Percentiles rank a stretch among this genome's conserved stretches.
phyloP scores from a whole-genome alignment of 2,329 filamentous ascomycete genomes.

The Clarireedia homoeocarpa region DNA sequence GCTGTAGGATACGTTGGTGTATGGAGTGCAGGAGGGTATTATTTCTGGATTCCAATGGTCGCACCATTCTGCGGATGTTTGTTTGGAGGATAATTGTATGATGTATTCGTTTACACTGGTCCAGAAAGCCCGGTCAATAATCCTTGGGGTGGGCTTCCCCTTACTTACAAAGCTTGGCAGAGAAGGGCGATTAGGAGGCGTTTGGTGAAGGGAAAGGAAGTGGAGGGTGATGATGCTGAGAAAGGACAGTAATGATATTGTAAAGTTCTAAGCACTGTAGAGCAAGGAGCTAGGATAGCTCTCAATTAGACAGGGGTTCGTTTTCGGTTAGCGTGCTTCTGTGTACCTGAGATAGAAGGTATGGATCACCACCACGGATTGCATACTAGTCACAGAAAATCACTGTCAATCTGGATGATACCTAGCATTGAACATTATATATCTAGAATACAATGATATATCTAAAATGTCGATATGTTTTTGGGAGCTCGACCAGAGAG shows the following conservation, averaged over 20 bases:
- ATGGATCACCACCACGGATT: too few species aligned
- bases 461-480: too few species aligned
- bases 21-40: constrained; percentile 53
- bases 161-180: constrained; percentile 4
- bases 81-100: constrained; percentile 60
- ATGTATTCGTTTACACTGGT: constrained; percentile 61
- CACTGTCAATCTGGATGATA: too few species aligned
- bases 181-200: constrained; percentile 8
- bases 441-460: too few species aligned
- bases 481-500: too few species aligned
- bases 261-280: not conserved
- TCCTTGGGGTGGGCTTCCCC: constrained; percentile 49
- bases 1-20: constrained; percentile 66
- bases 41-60: constrained; percentile 72
- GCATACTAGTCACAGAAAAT: too few species aligned
- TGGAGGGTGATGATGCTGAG: not conserved
- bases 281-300: too few species aligned
- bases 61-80: constrained; percentile 57
- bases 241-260: not conserved
- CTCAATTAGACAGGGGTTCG: too few species aligned
- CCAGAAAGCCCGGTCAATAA: constrained; percentile 59
- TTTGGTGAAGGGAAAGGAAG: not conserved
- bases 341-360: too few species aligned
- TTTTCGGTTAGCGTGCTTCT: too few species aligned
- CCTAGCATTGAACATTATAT: too few species aligned